phyloP scores from a whole-genome alignment of 768 basidiomycete genomes.

The Rhizopogon sp. region DNA sequence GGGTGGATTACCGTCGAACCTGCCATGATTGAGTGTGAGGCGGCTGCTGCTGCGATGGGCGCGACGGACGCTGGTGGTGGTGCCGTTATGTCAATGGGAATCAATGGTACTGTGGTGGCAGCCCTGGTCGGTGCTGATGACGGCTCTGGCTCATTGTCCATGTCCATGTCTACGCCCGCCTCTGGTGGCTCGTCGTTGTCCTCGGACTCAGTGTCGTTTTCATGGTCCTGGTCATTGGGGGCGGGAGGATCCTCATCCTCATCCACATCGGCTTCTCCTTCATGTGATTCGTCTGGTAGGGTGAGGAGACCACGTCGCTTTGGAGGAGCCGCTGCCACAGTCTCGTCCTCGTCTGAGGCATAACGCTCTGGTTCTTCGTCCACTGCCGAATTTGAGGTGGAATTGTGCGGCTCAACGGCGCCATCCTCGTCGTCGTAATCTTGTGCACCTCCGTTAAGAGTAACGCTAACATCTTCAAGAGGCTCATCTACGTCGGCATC shows the following conservation, averaged over 20 bases:
- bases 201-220: constrained; percentile 28
- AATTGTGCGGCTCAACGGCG: constrained; percentile 3
- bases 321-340: background rate
- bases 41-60: constrained; percentile 31
- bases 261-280: constrained; percentile 9
- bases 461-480: background rate
- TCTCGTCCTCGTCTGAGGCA: constrained; percentile 3
- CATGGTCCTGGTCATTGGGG: constrained; percentile 5
- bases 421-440: constrained; percentile 14
- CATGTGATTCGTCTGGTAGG: background rate
- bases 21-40: constrained; percentile 47
- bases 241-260: constrained; percentile 11
- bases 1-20: constrained; percentile 35
- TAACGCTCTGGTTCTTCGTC: constrained; percentile 3
- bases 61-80: constrained; percentile 18
- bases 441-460: constrained; percentile 4
- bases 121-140: constrained; percentile 8
- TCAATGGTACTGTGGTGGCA: background rate
- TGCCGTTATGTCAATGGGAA: constrained; percentile 6
- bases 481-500: constrained; percentile 3
- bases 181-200: constrained; percentile 15
- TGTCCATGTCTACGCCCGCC: constrained; percentile 15
- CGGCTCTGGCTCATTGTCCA: constrained; percentile 13
- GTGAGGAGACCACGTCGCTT: background rate
- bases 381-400: background rate